A percentile compares a stretch with the other conserved stretches of the same genome.
Evolutionary conservation across 2,329 filamentous ascomycete genomes (phyloP).

Genomic region (Clarireedia paspali): DNA sequence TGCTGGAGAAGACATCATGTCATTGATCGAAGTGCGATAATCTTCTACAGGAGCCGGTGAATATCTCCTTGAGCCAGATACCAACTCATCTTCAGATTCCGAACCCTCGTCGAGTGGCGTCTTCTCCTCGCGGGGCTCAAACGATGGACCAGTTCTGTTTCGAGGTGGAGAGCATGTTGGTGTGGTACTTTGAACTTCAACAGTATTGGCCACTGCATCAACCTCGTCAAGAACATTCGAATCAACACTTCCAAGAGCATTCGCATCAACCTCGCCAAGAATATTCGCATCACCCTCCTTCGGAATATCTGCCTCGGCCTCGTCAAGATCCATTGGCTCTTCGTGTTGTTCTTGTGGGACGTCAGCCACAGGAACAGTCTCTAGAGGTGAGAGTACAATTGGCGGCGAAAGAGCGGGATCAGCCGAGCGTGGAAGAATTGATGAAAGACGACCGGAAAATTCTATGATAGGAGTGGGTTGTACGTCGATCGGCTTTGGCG

Average conservation of each 20-base stretch:
- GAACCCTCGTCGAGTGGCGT: conserved; percentile 38
- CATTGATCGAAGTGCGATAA: conserved; percentile 26
- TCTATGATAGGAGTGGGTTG: conserved; percentile 11
- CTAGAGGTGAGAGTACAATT: conserved; percentile 4
- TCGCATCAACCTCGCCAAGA: too few relatives aligned
- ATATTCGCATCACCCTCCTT: too few relatives aligned
- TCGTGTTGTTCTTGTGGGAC: conserved; percentile 6
- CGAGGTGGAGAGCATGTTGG: conserved; percentile 20
- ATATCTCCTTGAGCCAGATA: conserved; percentile 27
- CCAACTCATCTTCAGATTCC: conserved; percentile 48
- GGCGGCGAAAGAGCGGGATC: conserved; percentile 22
- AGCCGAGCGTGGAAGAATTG: conserved; percentile 31
- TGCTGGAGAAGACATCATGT: conserved; percentile 29
- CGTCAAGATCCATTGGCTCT: conserved; percentile 13
- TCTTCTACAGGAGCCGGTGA: conserved; percentile 18
- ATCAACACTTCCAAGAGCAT: too few relatives aligned
- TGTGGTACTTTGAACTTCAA: conserved; percentile 16
- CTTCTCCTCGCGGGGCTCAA: conserved; percentile 42
- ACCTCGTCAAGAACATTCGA: background rate
- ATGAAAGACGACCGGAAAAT: conserved; percentile 34
- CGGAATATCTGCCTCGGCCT: too few relatives aligned
- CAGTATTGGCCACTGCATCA: conserved; percentile 10
- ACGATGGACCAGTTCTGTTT: conserved; percentile 21
- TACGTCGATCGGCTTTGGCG: background rate
- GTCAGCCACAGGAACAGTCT: conserved; percentile 5